Evolutionary conservation across 345 rosid species (phyloP).

Genomic region (Acer negundo): DNA sequence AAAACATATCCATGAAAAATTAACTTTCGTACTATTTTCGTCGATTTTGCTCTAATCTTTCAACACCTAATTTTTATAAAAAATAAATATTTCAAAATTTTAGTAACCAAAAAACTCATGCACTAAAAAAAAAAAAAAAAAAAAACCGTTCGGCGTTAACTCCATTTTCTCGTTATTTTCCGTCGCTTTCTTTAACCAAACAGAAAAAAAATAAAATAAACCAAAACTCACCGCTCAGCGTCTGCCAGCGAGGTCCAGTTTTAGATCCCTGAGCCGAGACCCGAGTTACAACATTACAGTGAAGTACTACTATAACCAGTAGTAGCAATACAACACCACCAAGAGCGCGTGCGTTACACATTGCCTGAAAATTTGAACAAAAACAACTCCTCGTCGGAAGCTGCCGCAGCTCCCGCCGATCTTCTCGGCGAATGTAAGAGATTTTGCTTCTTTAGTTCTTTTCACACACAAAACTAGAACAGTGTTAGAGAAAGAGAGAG

Average conservation of each 20-base stretch:
- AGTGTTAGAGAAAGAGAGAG: neutral
- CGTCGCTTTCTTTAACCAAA: slow-evolving; percentile 18
- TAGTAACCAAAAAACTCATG: neutral
- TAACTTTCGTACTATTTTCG: neutral
- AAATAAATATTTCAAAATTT: neutral
- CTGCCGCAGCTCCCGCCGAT: neutral
- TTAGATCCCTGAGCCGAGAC: slow-evolving; percentile 66
- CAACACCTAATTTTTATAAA: neutral
- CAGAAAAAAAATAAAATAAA: slow-evolving; percentile 5
- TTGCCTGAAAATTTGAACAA: slow-evolving; percentile 29
- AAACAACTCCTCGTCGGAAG: slow-evolving; percentile 22
- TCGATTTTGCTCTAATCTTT: neutral
- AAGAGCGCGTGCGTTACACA: slow-evolving; percentile 36
- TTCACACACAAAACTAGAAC: neutral
- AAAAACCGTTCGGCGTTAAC: neutral
- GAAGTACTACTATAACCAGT: slow-evolving; percentile 22
- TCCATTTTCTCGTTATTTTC: neutral
- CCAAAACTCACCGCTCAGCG: slow-evolving; percentile 47
- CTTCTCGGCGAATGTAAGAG: neutral
- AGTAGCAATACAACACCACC: slow-evolving; percentile 31
- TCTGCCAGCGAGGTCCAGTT: slow-evolving; percentile 44
- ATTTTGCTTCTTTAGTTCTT: neutral
- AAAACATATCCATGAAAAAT: neutral
- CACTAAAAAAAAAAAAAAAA: too few relatives aligned
- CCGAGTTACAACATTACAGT: slow-evolving; percentile 32